These are phyloP conservation scores for Dianthus caryophyllus DNA, from an alignment of 148 eudicot species.

Conservation along the genomic window DNA sequence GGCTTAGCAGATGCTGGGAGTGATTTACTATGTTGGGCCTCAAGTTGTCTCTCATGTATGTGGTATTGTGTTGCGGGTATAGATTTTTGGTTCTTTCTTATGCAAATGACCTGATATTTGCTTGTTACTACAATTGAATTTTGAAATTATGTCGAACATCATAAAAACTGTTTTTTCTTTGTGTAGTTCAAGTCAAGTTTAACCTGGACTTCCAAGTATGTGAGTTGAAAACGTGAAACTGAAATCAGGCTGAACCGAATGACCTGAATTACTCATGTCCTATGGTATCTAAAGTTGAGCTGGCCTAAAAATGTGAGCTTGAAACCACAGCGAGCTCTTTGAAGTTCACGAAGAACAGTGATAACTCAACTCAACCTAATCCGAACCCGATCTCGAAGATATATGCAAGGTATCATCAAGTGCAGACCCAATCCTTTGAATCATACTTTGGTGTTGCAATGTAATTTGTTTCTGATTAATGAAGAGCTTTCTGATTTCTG, in stretches of 20 bases:
- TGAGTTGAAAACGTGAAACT: neutral
- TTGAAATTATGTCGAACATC: no score
- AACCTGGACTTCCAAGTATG: neutral
- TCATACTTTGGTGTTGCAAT: neutral
- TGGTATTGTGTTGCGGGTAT: slow-evolving; percentile 8
- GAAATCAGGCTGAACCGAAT: no score
- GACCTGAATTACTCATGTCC: neutral
- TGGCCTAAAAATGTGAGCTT: neutral
- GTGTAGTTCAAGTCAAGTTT: neutral
- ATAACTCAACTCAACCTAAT: neutral
- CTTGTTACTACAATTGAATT: neutral
- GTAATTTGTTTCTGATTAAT: neutral
- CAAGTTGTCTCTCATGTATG: slow-evolving; percentile 84
- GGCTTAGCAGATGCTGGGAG: slow-evolving; percentile 71
- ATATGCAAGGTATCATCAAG: neutral
- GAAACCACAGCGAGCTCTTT: no score
- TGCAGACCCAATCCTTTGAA: neutral
- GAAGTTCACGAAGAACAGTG: neutral
- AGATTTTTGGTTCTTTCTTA: neutral
- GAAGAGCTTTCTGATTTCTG: neutral
- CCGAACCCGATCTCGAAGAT: neutral
- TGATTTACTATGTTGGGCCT: slow-evolving; percentile 84
- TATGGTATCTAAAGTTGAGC: neutral
- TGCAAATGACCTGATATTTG: neutral
- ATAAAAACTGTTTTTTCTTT: neutral